Evolutionary conservation across 1,139 yeast species (phyloP).

Genomic region (Zygoascus meyerae): DNA sequence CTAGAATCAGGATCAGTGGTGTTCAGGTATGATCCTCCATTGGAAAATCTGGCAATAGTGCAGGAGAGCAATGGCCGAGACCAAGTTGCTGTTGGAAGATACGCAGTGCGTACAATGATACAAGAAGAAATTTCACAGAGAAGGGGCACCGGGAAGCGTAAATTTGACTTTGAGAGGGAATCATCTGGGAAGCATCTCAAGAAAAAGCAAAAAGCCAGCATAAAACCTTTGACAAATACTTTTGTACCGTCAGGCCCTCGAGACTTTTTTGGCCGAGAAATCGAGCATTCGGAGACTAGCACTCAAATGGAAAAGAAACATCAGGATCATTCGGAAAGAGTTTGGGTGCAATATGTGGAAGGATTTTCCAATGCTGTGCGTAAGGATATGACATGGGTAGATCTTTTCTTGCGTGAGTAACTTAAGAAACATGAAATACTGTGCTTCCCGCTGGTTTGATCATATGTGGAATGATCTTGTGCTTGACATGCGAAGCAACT

Average conservation of each 20-base stretch:
- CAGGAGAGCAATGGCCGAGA: conserved; percentile 21
- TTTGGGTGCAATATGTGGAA: conserved; percentile 91
- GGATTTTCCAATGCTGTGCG: conserved; percentile 94
- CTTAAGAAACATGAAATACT: not conserved
- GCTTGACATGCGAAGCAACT: no score
- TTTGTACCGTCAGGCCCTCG: not conserved
- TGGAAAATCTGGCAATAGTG: conserved; percentile 30
- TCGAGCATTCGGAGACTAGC: not conserved
- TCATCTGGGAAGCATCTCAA: not conserved
- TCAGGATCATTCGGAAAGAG: conserved; percentile 25
- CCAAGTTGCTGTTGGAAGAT: conserved; percentile 27
- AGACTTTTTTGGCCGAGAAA: conserved; percentile 16
- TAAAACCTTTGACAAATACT: conserved; percentile 1
- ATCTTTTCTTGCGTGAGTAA: conserved; percentile 22
- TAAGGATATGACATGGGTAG: conserved; percentile 75
- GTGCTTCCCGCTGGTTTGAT: no score
- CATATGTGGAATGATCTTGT: no score
- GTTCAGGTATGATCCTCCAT: conserved; percentile 33
- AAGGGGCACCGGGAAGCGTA: conserved; percentile 11
- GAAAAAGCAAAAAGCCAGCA: conserved; percentile 4
- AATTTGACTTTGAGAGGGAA: conserved; percentile 12
- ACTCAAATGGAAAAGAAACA: not conserved
- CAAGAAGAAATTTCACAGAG: conserved; percentile 17
- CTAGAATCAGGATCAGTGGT: conserved; percentile 30
- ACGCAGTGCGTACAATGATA: conserved; percentile 26